Conservation (phyloP, 2,329 filamentous ascomycete genomes). For the Colletotrichum lentis region DNA sequence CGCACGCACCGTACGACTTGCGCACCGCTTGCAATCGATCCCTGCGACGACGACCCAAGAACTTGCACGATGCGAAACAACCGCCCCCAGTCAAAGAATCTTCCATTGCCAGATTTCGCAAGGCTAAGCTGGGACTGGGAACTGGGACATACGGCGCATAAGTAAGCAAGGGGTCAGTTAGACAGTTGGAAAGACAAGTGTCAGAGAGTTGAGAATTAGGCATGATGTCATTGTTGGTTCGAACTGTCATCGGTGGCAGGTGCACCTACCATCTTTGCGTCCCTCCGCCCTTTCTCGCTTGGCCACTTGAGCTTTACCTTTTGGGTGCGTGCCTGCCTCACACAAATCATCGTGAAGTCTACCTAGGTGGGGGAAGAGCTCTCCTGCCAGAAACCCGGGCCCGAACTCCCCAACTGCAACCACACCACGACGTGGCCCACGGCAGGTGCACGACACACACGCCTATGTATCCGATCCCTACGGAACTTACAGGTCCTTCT, state of each 20-base stretch:
- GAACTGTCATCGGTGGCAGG: constrained; percentile 15
- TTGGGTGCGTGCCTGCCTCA: constrained; percentile 27
- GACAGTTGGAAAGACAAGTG: neutral
- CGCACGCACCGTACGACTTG: neutral
- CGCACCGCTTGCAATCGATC: neutral
- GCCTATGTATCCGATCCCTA: no score
- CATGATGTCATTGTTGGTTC: constrained; percentile 34
- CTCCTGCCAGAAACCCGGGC: neutral
- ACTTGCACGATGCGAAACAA: constrained; percentile 26
- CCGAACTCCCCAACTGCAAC: neutral
- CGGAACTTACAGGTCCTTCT: neutral
- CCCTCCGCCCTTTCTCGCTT: constrained; percentile 26
- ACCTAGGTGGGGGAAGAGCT: constrained; percentile 4
- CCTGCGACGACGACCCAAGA: neutral
- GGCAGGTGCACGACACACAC: neutral
- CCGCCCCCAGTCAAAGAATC: constrained; percentile 8
- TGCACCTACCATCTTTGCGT: constrained; percentile 33
- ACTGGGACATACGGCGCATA: neutral
- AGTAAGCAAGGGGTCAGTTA: neutral
- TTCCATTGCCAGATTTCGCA: constrained; percentile 1
- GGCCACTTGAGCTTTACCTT: constrained; percentile 2
- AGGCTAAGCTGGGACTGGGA: constrained; percentile 5
- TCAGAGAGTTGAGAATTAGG: neutral
- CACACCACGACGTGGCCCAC: constrained; percentile 12
- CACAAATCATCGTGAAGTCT: constrained; percentile 28